Base-by-base conservation (phyloP, 2,329 filamentous ascomycete genomes). In the Whalleya microplaca region DNA sequence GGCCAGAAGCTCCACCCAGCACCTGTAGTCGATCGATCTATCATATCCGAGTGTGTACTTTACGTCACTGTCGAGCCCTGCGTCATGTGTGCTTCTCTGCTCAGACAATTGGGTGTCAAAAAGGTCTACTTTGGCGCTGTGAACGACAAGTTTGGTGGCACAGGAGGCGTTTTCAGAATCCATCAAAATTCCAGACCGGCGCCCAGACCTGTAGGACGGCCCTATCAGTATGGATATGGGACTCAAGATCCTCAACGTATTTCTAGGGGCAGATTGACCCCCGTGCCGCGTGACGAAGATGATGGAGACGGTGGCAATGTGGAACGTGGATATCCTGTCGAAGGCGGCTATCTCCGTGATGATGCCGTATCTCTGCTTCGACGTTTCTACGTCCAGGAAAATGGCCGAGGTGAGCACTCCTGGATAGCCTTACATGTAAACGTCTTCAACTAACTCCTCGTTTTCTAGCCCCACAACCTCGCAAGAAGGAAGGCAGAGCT, bases 21-120 rank as follows among this genome's bases (percentile, higher is more conserved):
- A 2, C 75, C 82, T 20, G 81, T 80, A 50, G 83, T 95, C 63
- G 82, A 88, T 51, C 82, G 85, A 32, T 82, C 81, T 12, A 84
- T 94, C 61, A 80, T 98, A 64, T 80, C 79, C 41, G 84, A 93
- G 62, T 83, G 82, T 65, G 89, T 87, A 9, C 84, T 99, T 49
- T 99, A 99, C 74, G 95, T 99, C 47, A 99, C 95, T 0, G 94
- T 99, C 51, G 96, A 99, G 76, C 95, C 95, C 3, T 99, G 95
- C 73, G 92, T 99, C 77, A 99, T 99, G 95, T 99, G 95, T 72
- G 95, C 95, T 12, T 96, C 92, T 6, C 86, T 96, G 51, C 82
- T 99, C 48, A 86, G 92, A 49, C 96, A 99, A 74, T 88, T 96
- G 63, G 85, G 87, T 14, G 92, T 99, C 73, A 85, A 89, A 60